Evolutionary conservation across 2,329 filamentous ascomycete species (phyloP).

Genomic region (Passalora sequoiae): DNA sequence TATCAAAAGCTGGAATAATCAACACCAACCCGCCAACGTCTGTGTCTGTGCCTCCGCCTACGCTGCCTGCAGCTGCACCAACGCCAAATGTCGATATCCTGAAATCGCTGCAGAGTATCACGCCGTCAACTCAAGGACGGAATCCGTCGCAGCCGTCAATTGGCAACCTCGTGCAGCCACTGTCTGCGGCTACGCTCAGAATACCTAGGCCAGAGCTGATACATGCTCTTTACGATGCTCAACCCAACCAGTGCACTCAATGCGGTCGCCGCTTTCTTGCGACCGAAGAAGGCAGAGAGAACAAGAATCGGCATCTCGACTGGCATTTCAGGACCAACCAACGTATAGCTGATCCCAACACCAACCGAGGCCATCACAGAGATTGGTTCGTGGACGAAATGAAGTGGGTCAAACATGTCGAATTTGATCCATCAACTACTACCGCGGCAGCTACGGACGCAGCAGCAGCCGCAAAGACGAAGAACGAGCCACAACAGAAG

Average conservation of each 20-base stretch:
- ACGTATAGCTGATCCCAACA: slow-evolving; percentile 73
- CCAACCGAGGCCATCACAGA: slow-evolving; percentile 76
- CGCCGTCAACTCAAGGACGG: slow-evolving; percentile 20
- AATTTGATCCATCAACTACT: slow-evolving; percentile 61
- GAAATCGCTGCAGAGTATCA: slow-evolving; percentile 26
- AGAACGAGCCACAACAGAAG: slow-evolving; percentile 56
- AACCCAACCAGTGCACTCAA: slow-evolving; percentile 82
- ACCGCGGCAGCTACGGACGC: slow-evolving; percentile 39
- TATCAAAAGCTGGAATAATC: slow-evolving; percentile 29
- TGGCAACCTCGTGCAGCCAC: slow-evolving; percentile 18
- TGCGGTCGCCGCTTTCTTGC: slow-evolving; percentile 82
- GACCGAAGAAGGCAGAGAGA: slow-evolving; percentile 70
- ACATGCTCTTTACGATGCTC: slow-evolving; percentile 68
- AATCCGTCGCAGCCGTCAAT: slow-evolving; percentile 18
- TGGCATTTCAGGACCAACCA: slow-evolving; percentile 97
- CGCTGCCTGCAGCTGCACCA: slow-evolving; percentile 14
- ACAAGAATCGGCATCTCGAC: slow-evolving; percentile 89
- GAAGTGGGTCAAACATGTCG: slow-evolving; percentile 85
- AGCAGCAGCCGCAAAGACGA: slow-evolving; percentile 39
- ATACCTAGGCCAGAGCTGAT: slow-evolving; percentile 67
- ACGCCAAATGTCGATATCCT: slow-evolving; percentile 22
- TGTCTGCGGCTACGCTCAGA: slow-evolving; percentile 31
- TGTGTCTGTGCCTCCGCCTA: slow-evolving; percentile 9
- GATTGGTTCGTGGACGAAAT: slow-evolving; percentile 92
- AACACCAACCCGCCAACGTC: slow-evolving; percentile 8